Conservation (phyloP, 345 rosid species). For the Citrus australasica region DNA sequence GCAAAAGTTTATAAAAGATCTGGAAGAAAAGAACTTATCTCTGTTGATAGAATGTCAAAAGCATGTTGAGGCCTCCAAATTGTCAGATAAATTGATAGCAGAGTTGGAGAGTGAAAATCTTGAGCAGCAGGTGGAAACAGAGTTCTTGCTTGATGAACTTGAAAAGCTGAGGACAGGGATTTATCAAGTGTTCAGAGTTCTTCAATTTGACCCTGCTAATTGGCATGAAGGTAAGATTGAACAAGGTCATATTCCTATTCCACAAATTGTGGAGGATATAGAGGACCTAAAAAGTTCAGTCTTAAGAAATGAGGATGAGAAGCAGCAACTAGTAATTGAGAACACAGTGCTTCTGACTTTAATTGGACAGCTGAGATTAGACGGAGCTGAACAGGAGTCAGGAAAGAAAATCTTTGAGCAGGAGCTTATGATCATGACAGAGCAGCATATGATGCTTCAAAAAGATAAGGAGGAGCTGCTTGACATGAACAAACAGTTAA, state of each 20-base stretch:
- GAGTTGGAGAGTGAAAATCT: slow-evolving; percentile 82
- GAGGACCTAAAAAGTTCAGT: slow-evolving; percentile 52
- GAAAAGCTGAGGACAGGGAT: slow-evolving; percentile 60
- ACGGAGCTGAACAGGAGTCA: slow-evolving; percentile 47
- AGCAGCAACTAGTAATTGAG: slow-evolving; percentile 61
- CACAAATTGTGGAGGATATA: slow-evolving; percentile 49
- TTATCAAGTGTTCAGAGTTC: slow-evolving; percentile 57
- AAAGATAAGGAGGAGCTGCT: slow-evolving; percentile 52
- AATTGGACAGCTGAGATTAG: slow-evolving; percentile 45
- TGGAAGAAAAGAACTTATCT: slow-evolving; percentile 65
- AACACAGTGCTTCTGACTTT: slow-evolving; percentile 66
- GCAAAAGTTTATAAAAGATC: slow-evolving; percentile 67
- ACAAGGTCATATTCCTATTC: slow-evolving; percentile 45
- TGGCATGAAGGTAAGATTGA: slow-evolving; percentile 30
- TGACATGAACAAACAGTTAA: slow-evolving; percentile 57
- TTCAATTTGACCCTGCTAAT: slow-evolving; percentile 52
- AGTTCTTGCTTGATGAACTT: slow-evolving; percentile 64
- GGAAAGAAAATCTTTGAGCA: slow-evolving; percentile 41
- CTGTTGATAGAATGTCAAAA: slow-evolving; percentile 71
- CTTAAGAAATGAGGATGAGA: slow-evolving; percentile 51
- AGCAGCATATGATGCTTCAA: slow-evolving; percentile 36
- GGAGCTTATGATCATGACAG: slow-evolving; percentile 32
- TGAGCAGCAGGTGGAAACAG: slow-evolving; percentile 70
- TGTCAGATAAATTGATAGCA: slow-evolving; percentile 61
- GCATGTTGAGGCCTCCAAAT: slow-evolving; percentile 63